phyloP scores from a whole-genome alignment of 257 asterid species.

The Solanum paucissectum region DNA sequence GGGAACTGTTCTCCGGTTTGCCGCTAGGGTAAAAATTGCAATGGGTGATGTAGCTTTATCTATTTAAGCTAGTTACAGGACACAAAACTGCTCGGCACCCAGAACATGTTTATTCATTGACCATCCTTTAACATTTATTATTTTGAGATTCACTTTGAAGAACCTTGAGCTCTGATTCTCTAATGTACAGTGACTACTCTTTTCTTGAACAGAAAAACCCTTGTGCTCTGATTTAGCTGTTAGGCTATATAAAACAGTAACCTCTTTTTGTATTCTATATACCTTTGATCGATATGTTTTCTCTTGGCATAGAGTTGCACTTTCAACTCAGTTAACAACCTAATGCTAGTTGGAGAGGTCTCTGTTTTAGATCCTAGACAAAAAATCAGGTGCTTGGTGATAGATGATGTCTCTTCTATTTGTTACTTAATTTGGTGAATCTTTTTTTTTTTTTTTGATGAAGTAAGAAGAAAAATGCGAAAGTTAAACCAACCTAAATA shows the following conservation, averaged over 20 bases:
- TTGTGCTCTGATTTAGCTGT: not conserved
- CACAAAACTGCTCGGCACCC: not conserved
- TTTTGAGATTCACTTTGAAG: not conserved
- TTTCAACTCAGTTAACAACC: not conserved
- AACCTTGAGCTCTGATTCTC: not conserved
- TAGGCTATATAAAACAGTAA: not conserved
- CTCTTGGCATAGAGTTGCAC: not conserved
- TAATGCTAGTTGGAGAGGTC: not conserved
- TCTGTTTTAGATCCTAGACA: not conserved
- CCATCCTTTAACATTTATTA: not conserved
- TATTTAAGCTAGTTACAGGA: not conserved
- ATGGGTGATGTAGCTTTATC: not conserved
- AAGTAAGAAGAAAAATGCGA: not conserved
- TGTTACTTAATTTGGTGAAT: not conserved
- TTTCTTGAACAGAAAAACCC: not conserved
- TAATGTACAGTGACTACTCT: not conserved
- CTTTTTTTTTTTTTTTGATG: not conserved
- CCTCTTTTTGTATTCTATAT: not conserved
- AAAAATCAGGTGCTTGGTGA: not conserved
- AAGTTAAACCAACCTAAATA: not conserved
- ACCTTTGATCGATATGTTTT: not conserved
- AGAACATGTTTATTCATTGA: not conserved
- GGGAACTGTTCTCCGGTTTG: not conserved
- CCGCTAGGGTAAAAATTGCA: not conserved
- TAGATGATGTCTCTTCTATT: not conserved